Percentiles rank a stretch among this genome's conserved stretches.
These are phyloP conservation scores for maize (Zea mays) DNA, from an alignment of 176 grass and related monocot genomes.

Conservation along the genomic window DNA sequence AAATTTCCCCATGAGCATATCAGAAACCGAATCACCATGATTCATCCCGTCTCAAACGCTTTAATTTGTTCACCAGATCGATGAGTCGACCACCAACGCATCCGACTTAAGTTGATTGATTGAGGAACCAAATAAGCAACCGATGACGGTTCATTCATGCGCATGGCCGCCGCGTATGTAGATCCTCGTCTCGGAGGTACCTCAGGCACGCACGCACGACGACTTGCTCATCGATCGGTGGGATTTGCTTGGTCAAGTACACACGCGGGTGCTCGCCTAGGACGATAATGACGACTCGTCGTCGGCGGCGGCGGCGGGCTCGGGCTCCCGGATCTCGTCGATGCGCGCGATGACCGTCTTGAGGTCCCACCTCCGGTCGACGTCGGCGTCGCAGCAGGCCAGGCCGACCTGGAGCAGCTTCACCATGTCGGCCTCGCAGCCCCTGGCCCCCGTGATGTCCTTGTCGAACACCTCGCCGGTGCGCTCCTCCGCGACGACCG, in stretches of 20 bases:
- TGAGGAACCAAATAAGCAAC: slow-evolving; percentile 1
- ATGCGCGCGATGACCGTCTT: slow-evolving; percentile 62
- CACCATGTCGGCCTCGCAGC: slow-evolving; percentile 45
- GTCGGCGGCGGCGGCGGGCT: background rate
- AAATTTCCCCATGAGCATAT: slow-evolving; percentile 11
- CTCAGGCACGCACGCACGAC: background rate
- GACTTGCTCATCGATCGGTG: slow-evolving; percentile 28
- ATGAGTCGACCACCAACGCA: slow-evolving; percentile 6
- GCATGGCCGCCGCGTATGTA: background rate
- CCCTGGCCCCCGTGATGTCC: slow-evolving; percentile 20
- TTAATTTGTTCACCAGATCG: background rate
- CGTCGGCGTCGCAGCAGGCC: slow-evolving; percentile 65
- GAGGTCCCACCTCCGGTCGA: slow-evolving; percentile 72
- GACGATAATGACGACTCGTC: background rate
- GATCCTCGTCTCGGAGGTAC: background rate
- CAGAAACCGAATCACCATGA: slow-evolving; percentile 17
- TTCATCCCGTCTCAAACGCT: slow-evolving; percentile 4
- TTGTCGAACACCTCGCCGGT: slow-evolving; percentile 65
- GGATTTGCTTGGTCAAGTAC: background rate
- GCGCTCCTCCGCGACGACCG: slow-evolving; percentile 54
- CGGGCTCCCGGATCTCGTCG: slow-evolving; percentile 58
- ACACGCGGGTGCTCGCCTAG: background rate
- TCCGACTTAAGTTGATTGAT: background rate
- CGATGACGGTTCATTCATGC: background rate
- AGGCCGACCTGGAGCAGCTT: slow-evolving; percentile 63